Evolutionary conservation across 208 protist species (phyloP).

Genomic region (Porcisia hertigi): DNA sequence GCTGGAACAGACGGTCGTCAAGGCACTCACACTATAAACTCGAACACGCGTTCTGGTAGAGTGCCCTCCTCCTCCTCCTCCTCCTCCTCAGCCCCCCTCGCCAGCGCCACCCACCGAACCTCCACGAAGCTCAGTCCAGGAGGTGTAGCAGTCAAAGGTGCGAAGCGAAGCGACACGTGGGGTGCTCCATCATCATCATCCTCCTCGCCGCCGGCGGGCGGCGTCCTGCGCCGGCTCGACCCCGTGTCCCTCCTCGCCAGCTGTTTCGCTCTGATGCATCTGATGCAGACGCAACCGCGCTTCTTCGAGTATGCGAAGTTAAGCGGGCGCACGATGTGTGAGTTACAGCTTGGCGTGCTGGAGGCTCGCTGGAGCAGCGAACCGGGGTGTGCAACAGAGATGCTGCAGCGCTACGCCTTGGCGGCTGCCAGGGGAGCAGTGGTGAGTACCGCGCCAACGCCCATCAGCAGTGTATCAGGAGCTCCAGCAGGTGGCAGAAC

Average conservation of each 20-base stretch:
- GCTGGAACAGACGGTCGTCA: not conserved
- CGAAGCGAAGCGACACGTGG: not conserved
- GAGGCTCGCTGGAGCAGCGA: slow-evolving; percentile 3
- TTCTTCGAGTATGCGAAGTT: slow-evolving; percentile 21
- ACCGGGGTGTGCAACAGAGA: slow-evolving; percentile 9
- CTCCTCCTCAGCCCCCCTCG: not conserved
- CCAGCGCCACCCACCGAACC: not conserved
- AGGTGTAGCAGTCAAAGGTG: not conserved
- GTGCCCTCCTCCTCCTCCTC: not conserved
- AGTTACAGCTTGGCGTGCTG: slow-evolving; percentile 17
- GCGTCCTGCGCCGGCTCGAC: slow-evolving; percentile 7
- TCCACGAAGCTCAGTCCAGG: slow-evolving; percentile 11
- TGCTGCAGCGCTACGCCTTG: slow-evolving; percentile 15
- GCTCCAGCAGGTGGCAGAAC: not conserved
- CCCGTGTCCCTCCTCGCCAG: slow-evolving; percentile 19
- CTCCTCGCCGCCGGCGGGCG: not conserved
- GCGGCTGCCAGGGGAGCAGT: not conserved
- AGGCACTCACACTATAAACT: not conserved
- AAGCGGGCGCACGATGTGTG: slow-evolving; percentile 16
- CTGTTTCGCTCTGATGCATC: slow-evolving; percentile 23
- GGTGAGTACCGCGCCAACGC: not conserved
- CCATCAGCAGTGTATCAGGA: not conserved
- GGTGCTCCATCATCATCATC: not conserved
- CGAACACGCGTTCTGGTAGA: not conserved
- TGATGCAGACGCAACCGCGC: slow-evolving; percentile 17